phyloP scores from a whole-genome alignment of 2,329 filamentous ascomycete genomes.

The Cladosporium colombiae region DNA sequence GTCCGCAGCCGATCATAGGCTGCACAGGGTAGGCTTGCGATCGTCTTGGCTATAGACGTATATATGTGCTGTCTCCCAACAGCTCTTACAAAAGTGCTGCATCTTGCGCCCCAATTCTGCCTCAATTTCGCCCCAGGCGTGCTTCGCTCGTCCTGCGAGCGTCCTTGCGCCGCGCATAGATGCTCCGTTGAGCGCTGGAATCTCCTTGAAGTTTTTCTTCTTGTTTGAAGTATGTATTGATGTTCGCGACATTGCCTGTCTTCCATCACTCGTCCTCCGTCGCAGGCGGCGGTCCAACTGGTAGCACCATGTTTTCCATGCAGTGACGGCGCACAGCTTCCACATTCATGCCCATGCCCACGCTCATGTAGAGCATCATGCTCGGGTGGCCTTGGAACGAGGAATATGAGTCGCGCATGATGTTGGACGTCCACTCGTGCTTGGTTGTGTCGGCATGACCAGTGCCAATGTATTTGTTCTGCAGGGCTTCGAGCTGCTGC shows the following conservation, averaged over 20 bases:
- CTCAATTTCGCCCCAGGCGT: slow-evolving; percentile 1
- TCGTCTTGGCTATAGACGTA: slow-evolving; percentile 17
- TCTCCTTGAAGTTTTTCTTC: background rate
- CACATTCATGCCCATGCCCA: slow-evolving; percentile 79
- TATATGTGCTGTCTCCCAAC: slow-evolving; percentile 3
- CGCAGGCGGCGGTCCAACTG: slow-evolving; percentile 44
- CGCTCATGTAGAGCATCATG: slow-evolving; percentile 81
- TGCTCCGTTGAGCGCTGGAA: background rate
- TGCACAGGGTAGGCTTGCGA: background rate
- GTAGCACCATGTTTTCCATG: slow-evolving; percentile 72
- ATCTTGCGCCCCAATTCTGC: background rate
- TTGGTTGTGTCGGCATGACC: slow-evolving; percentile 95
- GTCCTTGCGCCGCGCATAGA: background rate
- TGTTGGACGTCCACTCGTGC: slow-evolving; percentile 97
- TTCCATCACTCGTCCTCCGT: slow-evolving; percentile 17
- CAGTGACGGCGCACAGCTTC: slow-evolving; percentile 78
- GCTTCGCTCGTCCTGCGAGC: background rate
- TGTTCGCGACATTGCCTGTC: background rate
- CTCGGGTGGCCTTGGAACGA: slow-evolving; percentile 88
- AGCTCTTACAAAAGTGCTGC: background rate
- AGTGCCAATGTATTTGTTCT: slow-evolving; percentile 93
- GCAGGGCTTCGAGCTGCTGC: slow-evolving; percentile 95
- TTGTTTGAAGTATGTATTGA: background rate
- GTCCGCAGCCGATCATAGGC: slow-evolving; percentile 3
- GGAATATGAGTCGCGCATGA: slow-evolving; percentile 88